Conservation (phyloP, 139 green algal species). For the Limnomonas spitsbergensis region DNA sequence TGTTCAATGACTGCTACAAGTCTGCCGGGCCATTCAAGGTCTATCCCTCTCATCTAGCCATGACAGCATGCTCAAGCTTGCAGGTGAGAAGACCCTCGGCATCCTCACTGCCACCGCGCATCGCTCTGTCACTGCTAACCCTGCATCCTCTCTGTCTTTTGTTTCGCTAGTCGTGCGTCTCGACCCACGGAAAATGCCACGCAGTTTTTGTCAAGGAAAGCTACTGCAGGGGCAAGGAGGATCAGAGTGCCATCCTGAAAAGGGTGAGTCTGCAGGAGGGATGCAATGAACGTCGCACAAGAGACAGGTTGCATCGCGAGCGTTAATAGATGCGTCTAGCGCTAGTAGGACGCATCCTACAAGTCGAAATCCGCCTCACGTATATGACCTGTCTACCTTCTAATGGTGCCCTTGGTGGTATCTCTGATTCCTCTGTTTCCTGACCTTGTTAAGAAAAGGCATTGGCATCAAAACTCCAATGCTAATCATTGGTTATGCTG, state of each 20-base stretch:
- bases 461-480: too few relatives aligned
- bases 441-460: too few relatives aligned
- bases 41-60: neutral
- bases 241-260: neutral
- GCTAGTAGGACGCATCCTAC: too few relatives aligned
- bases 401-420: too few relatives aligned
- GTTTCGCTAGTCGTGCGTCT: neutral
- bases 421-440: too few relatives aligned
- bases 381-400: too few relatives aligned
- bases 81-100: neutral
- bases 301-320: too few relatives aligned
- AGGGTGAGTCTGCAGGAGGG: neutral
- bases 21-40: neutral
- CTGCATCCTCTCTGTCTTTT: neutral
- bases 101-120: neutral
- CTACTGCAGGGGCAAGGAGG: neutral
- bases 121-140: neutral
- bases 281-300: too few relatives aligned
- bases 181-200: neutral
- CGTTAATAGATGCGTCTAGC: too few relatives aligned
- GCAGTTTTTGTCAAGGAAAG: neutral
- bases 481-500: too few relatives aligned
- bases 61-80: neutral
- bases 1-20: neutral
- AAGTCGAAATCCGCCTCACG: too few relatives aligned